These are phyloP conservation scores for Xylaria sp. DNA, from an alignment of 2,329 filamentous ascomycete species.

Conservation along the genomic window DNA sequence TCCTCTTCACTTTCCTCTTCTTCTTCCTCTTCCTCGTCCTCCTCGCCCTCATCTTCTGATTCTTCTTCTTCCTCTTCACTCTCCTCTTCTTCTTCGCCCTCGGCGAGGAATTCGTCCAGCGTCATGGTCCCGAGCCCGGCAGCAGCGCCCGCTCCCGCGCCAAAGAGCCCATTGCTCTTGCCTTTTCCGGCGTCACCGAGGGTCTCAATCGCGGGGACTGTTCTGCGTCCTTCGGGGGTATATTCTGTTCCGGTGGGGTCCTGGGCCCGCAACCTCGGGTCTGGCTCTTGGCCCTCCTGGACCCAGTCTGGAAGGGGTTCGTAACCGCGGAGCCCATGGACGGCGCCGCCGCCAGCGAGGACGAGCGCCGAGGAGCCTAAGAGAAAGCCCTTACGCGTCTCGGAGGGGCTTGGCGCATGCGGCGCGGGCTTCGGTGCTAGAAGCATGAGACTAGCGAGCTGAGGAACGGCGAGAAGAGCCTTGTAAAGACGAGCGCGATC, in stretches of 20 bases:
- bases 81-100: constrained; percentile 65
- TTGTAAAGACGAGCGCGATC: constrained; percentile 92
- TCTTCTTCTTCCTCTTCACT: constrained; percentile 58
- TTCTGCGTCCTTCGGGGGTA: constrained; percentile 56
- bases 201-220: constrained; percentile 69
- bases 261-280: constrained; percentile 70
- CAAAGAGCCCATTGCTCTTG: constrained; percentile 60
- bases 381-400: constrained; percentile 79
- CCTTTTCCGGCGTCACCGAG: constrained; percentile 66
- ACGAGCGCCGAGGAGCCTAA: constrained; percentile 89
- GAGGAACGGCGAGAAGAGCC: constrained; percentile 81
- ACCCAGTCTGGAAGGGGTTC: constrained; percentile 88
- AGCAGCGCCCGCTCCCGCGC: constrained; percentile 37
- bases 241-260: constrained; percentile 51
- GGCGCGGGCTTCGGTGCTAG: constrained; percentile 95
- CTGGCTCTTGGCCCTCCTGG: constrained; percentile 79
- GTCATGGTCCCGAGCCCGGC: constrained; percentile 74
- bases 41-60: constrained; percentile 34
- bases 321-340: constrained; percentile 82
- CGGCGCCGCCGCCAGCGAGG: constrained; percentile 77
- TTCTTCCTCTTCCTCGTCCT: constrained; percentile 59
- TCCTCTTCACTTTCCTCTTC: constrained; percentile 55
- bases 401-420: constrained; percentile 88
- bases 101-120: constrained; percentile 91
- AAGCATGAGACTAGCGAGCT: constrained; percentile 89